Percentiles rank a stretch among this genome's conserved stretches.
phyloP scores from a whole-genome alignment of 352 stramenopile genomes.

The Pythium coloratum region DNA sequence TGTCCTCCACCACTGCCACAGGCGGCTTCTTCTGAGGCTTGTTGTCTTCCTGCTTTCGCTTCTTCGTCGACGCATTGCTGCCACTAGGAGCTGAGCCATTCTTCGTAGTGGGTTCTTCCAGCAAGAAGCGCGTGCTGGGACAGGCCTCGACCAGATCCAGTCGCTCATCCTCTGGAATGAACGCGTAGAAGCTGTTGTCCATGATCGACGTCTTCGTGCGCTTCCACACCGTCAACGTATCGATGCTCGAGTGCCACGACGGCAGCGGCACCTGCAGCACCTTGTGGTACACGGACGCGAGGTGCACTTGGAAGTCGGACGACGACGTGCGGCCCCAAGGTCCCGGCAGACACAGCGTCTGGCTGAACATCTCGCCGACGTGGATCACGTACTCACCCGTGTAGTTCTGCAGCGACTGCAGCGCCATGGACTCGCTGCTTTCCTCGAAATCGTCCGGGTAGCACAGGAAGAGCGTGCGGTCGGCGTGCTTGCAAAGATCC shows the following conservation, averaged over 20 bases:
- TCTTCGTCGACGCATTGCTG: conserved; percentile 1
- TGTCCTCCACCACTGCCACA: background rate
- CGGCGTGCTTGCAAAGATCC: conserved; percentile 70
- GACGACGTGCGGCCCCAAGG: conserved; percentile 91
- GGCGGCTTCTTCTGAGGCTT: background rate
- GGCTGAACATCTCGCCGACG: conserved; percentile 91
- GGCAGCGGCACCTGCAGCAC: conserved; percentile 88
- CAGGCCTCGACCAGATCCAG: conserved; percentile 67
- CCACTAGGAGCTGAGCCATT: background rate
- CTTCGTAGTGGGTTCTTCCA: conserved; percentile 23
- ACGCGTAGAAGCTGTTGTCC: conserved; percentile 73
- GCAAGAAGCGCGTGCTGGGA: conserved; percentile 64
- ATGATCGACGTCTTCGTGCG: conserved; percentile 90
- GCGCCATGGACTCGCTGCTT: conserved; percentile 87
- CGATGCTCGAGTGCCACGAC: conserved; percentile 93
- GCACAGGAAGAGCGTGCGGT: conserved; percentile 90
- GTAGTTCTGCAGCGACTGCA: conserved; percentile 90
- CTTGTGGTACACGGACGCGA: conserved; percentile 93
- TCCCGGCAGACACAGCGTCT: conserved; percentile 87
- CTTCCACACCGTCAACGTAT: conserved; percentile 94
- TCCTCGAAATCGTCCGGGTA: conserved; percentile 93
- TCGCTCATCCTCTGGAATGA: conserved; percentile 70
- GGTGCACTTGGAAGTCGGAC: conserved; percentile 89
- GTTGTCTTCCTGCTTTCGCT: conserved; percentile 5
- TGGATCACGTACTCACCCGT: conserved; percentile 92